Evolutionary conservation across 2,329 filamentous ascomycete species (phyloP), one percentile per base, ranked within the genome.

Genomic region (Nigrospora osmanthi): DNA sequence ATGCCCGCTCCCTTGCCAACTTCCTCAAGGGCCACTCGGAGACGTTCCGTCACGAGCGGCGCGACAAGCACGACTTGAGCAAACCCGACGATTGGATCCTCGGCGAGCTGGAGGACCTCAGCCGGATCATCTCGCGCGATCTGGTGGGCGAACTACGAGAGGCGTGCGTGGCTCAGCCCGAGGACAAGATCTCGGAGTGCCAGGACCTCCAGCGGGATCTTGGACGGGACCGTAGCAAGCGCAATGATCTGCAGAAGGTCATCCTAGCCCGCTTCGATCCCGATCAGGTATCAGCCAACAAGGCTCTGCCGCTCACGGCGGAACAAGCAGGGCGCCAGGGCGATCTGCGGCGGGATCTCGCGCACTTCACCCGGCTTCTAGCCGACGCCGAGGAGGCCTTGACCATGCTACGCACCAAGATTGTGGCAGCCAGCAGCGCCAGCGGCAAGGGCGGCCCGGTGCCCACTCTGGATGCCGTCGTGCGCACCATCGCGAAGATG

Each of bases 401-500:
- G 23, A 84, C 85, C 6, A 61, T 95, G 40, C 78, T 97, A 28
- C 87, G 87, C 56, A 85, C 89, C 3, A 86, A 83, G 54, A 74
- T 96, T 15, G 83, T 85, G 1, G 68, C 77, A 1, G 72, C 74
- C 9, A 75, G 73, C 15, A 70, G 69, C 40, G 61, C 69, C 3
- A 67, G 69, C 36, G 75, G 70, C 52, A 75, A 66, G 46, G 65
- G 66, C 6, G 60, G 59, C 1, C 62, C 58, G 17, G 58, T 64
- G 5, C 93, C 93, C 0, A 96, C 90, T 0, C 87, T 96, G 11
- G 93, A 96, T 55, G 88, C 89, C 0, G 87, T 98, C 16, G 84
- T 90, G 54, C 87, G 87, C 48, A 98, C 93, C 1, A 95, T 98
- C 52, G 73, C 75, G 47, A 95, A 93, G 59, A 90, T 98, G 85